A percentile compares a stretch with the other conserved stretches of the same genome.
Evolutionary conservation across 495 filamentous ascomycete genomes (phyloP).

Genomic region (Staphylotrichum longicolle): DNA sequence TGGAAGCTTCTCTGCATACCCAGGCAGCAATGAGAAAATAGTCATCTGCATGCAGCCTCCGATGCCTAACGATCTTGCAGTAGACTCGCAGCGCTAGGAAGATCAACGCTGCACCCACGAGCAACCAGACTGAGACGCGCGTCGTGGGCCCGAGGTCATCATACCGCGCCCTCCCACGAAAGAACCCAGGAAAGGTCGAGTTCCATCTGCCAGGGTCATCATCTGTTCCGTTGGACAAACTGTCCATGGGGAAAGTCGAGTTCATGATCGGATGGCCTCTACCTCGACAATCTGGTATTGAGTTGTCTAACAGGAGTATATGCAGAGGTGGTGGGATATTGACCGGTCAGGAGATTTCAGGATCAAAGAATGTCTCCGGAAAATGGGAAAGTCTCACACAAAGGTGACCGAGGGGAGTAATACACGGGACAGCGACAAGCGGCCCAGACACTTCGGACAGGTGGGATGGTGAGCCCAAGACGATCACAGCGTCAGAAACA

Average conservation of each 20-base stretch:
- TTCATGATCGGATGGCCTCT: background rate
- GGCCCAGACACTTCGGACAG: too few species aligned
- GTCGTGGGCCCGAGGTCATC: background rate
- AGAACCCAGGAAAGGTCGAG: background rate
- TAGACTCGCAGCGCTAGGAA: conserved; percentile 35
- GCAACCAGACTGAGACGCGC: conserved; percentile 31
- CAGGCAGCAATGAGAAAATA: conserved; percentile 30
- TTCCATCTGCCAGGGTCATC: background rate
- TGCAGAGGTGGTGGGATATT: too few species aligned
- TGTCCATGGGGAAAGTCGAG: background rate
- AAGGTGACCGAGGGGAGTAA: too few species aligned
- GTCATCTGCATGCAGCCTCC: conserved; percentile 30
- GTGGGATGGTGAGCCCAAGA: too few species aligned
- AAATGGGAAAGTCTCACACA: too few species aligned
- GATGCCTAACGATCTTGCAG: conserved; percentile 33
- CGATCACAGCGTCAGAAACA: too few species aligned
- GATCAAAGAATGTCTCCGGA: too few species aligned
- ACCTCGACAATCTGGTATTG: too few species aligned
- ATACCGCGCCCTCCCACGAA: background rate
- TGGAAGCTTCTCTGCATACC: conserved; percentile 18
- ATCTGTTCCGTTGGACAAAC: background rate
- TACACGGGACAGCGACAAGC: too few species aligned
- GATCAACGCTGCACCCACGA: conserved; percentile 24
- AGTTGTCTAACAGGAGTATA: too few species aligned
- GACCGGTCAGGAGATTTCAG: too few species aligned